Percentiles rank a stretch among this genome's conserved stretches.
These are phyloP conservation scores for Termitomyces sp. DNA, from an alignment of 768 basidiomycete species.

Conservation along the genomic window DNA sequence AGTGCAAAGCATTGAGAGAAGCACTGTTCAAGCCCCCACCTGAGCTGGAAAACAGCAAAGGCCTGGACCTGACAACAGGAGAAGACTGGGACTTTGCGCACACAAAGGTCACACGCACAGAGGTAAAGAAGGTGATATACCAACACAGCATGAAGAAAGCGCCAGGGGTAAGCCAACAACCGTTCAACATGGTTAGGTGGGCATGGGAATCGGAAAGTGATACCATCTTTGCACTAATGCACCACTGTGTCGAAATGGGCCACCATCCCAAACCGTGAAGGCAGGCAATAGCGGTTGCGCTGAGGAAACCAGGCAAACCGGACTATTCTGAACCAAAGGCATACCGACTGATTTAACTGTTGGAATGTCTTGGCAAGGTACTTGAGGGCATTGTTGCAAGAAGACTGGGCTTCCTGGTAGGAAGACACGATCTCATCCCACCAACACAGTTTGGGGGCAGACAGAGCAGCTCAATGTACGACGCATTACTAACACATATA, in stretches of 20 bases:
- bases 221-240: background rate
- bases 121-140: background rate
- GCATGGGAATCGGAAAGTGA: background rate
- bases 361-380: background rate
- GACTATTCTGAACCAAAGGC: background rate
- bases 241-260: background rate
- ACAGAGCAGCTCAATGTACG: too few relatives aligned
- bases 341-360: too few relatives aligned
- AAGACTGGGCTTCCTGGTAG: background rate
- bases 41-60: too few relatives aligned
- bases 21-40: too few relatives aligned
- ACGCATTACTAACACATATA: too few relatives aligned
- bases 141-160: too few relatives aligned
- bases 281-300: background rate
- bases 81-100: too few relatives aligned
- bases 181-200: background rate
- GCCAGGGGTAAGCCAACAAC: background rate
- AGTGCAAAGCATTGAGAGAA: too few relatives aligned
- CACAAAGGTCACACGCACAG: too few relatives aligned
- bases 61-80: too few relatives aligned
- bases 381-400: background rate
- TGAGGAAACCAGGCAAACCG: background rate
- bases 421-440: too few relatives aligned
- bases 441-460: too few relatives aligned
- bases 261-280: background rate